A percentile compares a stretch with the other conserved stretches of the same genome.
These are phyloP conservation scores for Diaporthe amygdali DNA, from an alignment of 2,329 filamentous ascomycete species.

Conservation along the genomic window DNA sequence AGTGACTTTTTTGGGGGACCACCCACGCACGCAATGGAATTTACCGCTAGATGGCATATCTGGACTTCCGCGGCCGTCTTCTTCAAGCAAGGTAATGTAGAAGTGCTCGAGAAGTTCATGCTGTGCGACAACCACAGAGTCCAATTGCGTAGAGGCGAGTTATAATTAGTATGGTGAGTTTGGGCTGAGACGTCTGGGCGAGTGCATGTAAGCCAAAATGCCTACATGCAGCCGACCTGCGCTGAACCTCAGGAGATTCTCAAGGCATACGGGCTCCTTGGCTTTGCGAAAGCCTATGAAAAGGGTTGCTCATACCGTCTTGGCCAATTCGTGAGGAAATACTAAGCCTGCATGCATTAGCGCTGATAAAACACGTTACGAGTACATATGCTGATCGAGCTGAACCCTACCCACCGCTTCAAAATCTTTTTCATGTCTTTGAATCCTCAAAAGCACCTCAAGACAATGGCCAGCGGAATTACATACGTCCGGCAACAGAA, in stretches of 20 bases:
- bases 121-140: background rate
- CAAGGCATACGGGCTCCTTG: background rate
- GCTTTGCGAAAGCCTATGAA: background rate
- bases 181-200: background rate
- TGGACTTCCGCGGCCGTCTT: too few species aligned
- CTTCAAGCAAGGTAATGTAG: too few species aligned
- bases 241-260: background rate
- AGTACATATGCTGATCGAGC: background rate
- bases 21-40: too few species aligned
- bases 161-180: background rate
- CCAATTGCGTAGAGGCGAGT: background rate
- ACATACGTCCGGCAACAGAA: background rate
- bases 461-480: background rate
- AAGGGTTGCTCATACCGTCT: background rate
- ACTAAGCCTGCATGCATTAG: background rate
- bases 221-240: background rate
- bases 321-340: background rate
- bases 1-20: too few species aligned
- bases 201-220: background rate
- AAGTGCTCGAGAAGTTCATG: too few species aligned
- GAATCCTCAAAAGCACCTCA: too few species aligned
- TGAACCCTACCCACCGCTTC: background rate
- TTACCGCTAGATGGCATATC: too few species aligned
- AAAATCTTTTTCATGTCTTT: background rate
- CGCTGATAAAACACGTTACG: background rate